Base-by-base conservation (phyloP, 768 basidiomycete genomes). In the Gautieria morchelliformis region DNA sequence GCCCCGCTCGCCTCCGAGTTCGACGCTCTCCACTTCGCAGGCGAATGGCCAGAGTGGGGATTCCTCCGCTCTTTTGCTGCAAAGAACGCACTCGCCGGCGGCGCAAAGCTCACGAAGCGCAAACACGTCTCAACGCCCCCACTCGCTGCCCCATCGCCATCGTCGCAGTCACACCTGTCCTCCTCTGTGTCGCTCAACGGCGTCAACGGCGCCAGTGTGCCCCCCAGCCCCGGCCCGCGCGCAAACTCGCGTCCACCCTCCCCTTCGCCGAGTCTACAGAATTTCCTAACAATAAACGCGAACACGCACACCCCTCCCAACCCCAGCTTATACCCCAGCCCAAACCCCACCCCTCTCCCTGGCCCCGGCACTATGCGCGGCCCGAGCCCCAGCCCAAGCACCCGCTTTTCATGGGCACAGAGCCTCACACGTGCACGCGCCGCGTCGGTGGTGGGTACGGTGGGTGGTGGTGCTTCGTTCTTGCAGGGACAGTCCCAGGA, bases 21-120 rank as follows among this genome's bases (percentile, higher is more conserved):
- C 55, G 89, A 89, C 52, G 78, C 81, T 32, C 75, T 98, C 19
- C 85, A 91, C 61, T 99, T 97, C 65, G 94, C 98, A 70, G 93
- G 91, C 5, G 96, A 98, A 54, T 99, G 96, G 96, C 85, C 87
- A 0, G 27, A 27, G 27, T 27, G 27, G 27, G 27, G 27, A 27
- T 87, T 92, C 67, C 71, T 91, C 19, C 79, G 88, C n/a, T 77
- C 88, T 7, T 87, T 91, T 63, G 74, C 74, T 24, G 10, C 14
- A 3, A 14, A 14, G 14, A 14, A 2, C 35, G 35, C 10, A 37
- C 10, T 14, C 9, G 27, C 17, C 41, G 24, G 56, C 32, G 48
- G 48, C 27, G 47, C 46, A 7, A 57, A 50, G 30, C 56, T 57
- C 44, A 69, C 74, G 32, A 86, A 85, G 67, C 84, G 79, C 67